A percentile compares a stretch with the other conserved stretches of the same genome.
phyloP scores from a whole-genome alignment of 768 basidiomycete genomes.

The Suillus plorans region DNA sequence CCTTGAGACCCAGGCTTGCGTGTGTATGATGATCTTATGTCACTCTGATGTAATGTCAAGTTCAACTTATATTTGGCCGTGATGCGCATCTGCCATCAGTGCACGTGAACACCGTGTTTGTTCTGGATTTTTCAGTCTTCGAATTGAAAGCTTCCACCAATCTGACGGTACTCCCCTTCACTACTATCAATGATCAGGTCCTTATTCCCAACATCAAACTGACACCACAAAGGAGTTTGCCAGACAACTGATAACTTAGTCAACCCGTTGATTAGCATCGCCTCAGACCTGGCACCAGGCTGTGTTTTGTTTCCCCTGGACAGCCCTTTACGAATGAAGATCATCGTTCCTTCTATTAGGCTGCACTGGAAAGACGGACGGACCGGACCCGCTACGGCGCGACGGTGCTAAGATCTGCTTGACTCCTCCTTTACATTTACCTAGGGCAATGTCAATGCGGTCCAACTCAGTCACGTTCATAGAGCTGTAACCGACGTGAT shows the following conservation, averaged over 20 bases:
- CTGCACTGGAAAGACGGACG: neutral
- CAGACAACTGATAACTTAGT: neutral
- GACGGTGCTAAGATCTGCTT: neutral
- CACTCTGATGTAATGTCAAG: neutral
- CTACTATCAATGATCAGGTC: neutral
- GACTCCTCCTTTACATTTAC: neutral
- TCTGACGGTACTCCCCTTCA: neutral
- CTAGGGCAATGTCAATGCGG: neutral
- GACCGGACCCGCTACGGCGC: neutral
- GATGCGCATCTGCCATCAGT: neutral
- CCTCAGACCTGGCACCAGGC: neutral
- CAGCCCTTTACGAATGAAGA: neutral
- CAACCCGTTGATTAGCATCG: neutral
- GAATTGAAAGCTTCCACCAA: neutral
- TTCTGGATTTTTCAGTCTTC: neutral
- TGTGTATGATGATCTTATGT: neutral
- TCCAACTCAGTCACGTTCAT: neutral
- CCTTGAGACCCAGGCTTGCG: neutral
- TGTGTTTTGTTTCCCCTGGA: neutral
- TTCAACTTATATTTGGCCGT: neutral
- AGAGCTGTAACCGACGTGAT: neutral
- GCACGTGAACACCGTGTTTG: neutral
- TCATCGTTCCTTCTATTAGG: neutral
- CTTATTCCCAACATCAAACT: neutral
- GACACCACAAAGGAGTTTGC: neutral